Evolutionary conservation across 805 yeast genomes (phyloP).

Genomic region (Wickerhamiella cacticola): DNA sequence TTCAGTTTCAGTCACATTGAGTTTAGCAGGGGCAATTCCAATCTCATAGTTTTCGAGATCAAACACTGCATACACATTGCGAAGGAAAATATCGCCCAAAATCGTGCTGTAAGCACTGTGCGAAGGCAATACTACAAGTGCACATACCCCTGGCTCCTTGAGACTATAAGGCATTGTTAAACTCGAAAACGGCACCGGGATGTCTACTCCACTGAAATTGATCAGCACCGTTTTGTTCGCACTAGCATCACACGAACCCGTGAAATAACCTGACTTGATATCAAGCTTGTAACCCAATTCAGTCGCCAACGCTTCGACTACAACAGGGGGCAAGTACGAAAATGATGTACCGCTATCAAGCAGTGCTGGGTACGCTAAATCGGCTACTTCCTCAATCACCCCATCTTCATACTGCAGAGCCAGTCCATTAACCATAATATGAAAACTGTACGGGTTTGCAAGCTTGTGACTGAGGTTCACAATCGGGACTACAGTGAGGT

Average conservation of each 20-base stretch:
- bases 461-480: slow-evolving; percentile 10
- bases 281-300: slow-evolving; percentile 34
- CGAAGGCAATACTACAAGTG: slow-evolving; percentile 24
- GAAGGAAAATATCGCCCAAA: slow-evolving; percentile 55
- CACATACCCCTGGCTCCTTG: slow-evolving; percentile 16
- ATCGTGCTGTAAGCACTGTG: slow-evolving; percentile 29
- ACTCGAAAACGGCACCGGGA: slow-evolving; percentile 21
- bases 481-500: slow-evolving; percentile 25
- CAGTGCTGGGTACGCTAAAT: slow-evolving; percentile 29
- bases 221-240: slow-evolving; percentile 29
- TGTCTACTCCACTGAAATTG: slow-evolving; percentile 23
- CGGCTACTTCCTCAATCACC: not conserved
- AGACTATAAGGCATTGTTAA: slow-evolving; percentile 31
- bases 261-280: slow-evolving; percentile 28
- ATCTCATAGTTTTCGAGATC: slow-evolving; percentile 49
- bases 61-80: slow-evolving; percentile 59
- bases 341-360: slow-evolving; percentile 50
- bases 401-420: not conserved
- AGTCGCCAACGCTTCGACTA: slow-evolving; percentile 24
- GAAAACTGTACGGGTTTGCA: slow-evolving; percentile 12
- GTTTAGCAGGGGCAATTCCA: slow-evolving; percentile 42
- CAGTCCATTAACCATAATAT: slow-evolving; percentile 16
- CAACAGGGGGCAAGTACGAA: slow-evolving; percentile 36
- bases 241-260: slow-evolving; percentile 24
- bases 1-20: slow-evolving; percentile 22